Base-by-base conservation (phyloP, 805 yeast species). In the Starmera amethionina region DNA sequence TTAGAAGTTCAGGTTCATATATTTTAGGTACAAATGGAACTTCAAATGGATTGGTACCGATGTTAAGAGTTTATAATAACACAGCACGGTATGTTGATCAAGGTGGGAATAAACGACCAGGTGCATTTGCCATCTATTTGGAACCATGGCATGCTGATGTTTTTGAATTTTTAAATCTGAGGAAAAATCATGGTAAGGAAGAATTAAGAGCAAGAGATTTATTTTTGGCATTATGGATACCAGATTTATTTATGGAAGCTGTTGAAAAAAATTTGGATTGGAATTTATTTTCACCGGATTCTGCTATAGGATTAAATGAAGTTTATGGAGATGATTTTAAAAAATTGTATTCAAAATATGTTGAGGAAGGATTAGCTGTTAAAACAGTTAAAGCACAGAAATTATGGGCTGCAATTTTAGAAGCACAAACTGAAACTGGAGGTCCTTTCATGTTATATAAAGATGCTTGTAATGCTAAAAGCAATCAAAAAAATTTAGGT, bases 131-230 rank as follows among this genome's bases (percentile, higher is more conserved):
- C 30, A 64, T 89, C 28, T 90, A 89, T 64, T 60, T 90, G 31
- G 98, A 90, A 66, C 97, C 98, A 42, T 90, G 98, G 98, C 98
- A 90, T 59, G 77, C 83, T 10, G 98, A 90, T 55, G 71, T 90
- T 30, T 83, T 87, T 60, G 95, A 85, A 43, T 82, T 90, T 56
- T 62, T 93, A 38, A 90, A 89, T 46, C 68, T 90, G 50, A 75
- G 94, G 54, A 90, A 90, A 66, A 90, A 88, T 59, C 96, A 89
- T 60, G 98, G 97, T 37, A 88, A 86, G 54, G 97, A 90, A 61
- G 97, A 90, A 60, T 64, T 77, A 50, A 76, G 97, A 56, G 96
- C 98, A 0, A 76, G 97, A 55, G 97, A 93, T 60, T 67, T 90
- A 50, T 93, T 93, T 67, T 77, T 82, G 56, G 97, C 95, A 4